These are phyloP conservation scores for Jasminum sambac DNA, from an alignment of 257 asterid genomes.

Conservation along the genomic window DNA sequence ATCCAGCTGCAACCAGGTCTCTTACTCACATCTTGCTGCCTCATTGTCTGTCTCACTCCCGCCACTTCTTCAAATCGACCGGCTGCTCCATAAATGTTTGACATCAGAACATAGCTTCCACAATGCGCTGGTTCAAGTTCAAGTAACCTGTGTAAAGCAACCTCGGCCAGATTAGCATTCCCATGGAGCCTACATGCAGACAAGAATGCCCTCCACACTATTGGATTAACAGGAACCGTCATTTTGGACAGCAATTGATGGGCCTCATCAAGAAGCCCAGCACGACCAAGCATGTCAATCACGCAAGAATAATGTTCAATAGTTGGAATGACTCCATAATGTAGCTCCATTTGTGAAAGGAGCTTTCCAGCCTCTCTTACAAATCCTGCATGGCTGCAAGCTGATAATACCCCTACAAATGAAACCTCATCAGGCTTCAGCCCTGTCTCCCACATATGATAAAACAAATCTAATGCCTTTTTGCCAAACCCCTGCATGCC, in stretches of 20 bases:
- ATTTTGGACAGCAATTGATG: constrained; percentile 56
- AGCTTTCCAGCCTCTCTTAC: constrained; percentile 50
- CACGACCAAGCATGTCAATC: constrained; percentile 89
- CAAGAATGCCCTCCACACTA: constrained; percentile 79
- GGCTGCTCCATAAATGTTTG: constrained; percentile 71
- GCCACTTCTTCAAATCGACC: constrained; percentile 73
- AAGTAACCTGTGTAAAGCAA: constrained; percentile 55
- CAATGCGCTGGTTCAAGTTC: constrained; percentile 72
- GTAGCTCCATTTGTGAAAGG: constrained; percentile 58
- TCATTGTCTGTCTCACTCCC: constrained; percentile 68
- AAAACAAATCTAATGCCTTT: constrained; percentile 65
- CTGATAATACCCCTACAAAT: constrained; percentile 71
- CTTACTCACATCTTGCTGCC: constrained; percentile 71
- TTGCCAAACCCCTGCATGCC: constrained; percentile 77
- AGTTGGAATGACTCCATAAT: constrained; percentile 52
- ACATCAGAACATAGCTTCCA: constrained; percentile 76
- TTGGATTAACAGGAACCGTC: constrained; percentile 64
- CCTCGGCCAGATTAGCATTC: constrained; percentile 56
- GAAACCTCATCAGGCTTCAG: constrained; percentile 73
- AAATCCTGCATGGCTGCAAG: constrained; percentile 83
- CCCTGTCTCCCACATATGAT: constrained; percentile 50
- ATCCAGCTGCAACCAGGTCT: constrained; percentile 94
- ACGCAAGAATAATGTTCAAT: constrained; percentile 79
- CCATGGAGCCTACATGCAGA: constrained; percentile 78
- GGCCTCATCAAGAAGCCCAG: constrained; percentile 69